Evolutionary conservation across 2,329 filamentous ascomycete genomes (phyloP).

Genomic region (Peltaster fructicola): DNA sequence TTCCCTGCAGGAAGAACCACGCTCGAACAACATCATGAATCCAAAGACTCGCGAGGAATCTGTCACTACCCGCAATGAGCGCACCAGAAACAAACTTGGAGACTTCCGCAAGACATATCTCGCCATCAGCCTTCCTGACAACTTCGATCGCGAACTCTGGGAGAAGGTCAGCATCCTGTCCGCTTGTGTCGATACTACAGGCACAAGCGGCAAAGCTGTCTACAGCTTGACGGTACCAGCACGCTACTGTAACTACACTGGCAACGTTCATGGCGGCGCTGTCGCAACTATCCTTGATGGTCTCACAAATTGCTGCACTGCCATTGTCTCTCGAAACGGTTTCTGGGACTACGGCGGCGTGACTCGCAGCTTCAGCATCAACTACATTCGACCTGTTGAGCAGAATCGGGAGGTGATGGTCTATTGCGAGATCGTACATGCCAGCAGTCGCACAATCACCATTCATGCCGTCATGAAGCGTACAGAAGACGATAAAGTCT

Average conservation of each 20-base stretch:
- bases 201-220: constrained; percentile 3
- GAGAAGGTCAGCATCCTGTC: constrained; percentile 6
- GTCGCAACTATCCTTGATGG: constrained; percentile 8
- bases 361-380: too few relatives aligned
- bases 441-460: too few relatives aligned
- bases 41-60: background rate
- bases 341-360: too few relatives aligned
- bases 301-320: constrained; percentile 6
- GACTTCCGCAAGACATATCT: constrained; percentile 6
- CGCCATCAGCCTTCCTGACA: constrained; percentile 4
- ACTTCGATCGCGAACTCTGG: constrained; percentile 9
- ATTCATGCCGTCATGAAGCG: too few relatives aligned
- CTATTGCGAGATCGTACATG: too few relatives aligned
- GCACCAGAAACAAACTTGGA: too few relatives aligned
- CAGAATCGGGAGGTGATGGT: too few relatives aligned
- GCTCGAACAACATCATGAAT: background rate
- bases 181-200: constrained; percentile 1
- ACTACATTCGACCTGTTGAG: too few relatives aligned
- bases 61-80: too few relatives aligned
- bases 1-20: too few relatives aligned
- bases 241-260: constrained; percentile 6
- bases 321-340: too few relatives aligned
- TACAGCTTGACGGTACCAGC: constrained; percentile 6
- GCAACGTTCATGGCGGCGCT: constrained; percentile 7
- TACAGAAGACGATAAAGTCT: too few relatives aligned